Evolutionary conservation across 495 filamentous ascomycete genomes (phyloP).

Genomic region (Polyplosphaeria fusca): DNA sequence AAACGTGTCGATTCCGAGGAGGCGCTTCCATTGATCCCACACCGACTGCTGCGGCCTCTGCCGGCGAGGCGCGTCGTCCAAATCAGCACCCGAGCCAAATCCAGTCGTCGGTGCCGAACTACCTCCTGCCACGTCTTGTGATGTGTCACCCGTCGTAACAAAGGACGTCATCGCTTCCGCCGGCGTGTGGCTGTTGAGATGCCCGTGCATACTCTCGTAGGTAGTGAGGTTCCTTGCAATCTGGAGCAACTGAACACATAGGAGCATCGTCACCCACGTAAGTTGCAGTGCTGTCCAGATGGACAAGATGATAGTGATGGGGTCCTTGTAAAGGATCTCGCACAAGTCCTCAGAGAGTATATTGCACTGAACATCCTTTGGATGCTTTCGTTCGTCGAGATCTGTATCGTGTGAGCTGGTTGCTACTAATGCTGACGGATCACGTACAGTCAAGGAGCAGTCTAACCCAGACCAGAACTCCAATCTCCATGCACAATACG

Average conservation of each 20-base stretch:
- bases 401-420: slow-evolving; percentile 42
- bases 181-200: slow-evolving; percentile 52
- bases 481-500: slow-evolving; percentile 69
- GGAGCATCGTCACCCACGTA: slow-evolving; percentile 92
- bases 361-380: slow-evolving; percentile 59
- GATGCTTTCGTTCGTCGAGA: slow-evolving; percentile 46
- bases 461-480: slow-evolving; percentile 59
- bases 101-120: slow-evolving; percentile 39
- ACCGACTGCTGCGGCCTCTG: slow-evolving; percentile 52
- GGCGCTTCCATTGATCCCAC: slow-evolving; percentile 72
- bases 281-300: slow-evolving; percentile 80
- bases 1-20: slow-evolving; percentile 89
- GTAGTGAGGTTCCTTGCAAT: slow-evolving; percentile 90
- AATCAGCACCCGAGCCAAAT: slow-evolving; percentile 48
- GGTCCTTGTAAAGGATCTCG: slow-evolving; percentile 68
- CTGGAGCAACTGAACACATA: slow-evolving; percentile 87
- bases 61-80: slow-evolving; percentile 37
- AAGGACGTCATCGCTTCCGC: slow-evolving; percentile 69
- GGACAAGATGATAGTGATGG: slow-evolving; percentile 74
- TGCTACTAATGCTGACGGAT: slow-evolving; percentile 1
- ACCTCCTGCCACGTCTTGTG: slow-evolving; percentile 55
- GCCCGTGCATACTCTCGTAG: slow-evolving; percentile 86
- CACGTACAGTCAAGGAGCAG: slow-evolving; percentile 50
- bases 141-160: slow-evolving; percentile 68
- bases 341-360: slow-evolving; percentile 73